Evolutionary conservation across 2,329 filamentous ascomycete genomes (phyloP), one percentile per base, ranked within the genome.

Genomic region (Diplodia seriata): DNA sequence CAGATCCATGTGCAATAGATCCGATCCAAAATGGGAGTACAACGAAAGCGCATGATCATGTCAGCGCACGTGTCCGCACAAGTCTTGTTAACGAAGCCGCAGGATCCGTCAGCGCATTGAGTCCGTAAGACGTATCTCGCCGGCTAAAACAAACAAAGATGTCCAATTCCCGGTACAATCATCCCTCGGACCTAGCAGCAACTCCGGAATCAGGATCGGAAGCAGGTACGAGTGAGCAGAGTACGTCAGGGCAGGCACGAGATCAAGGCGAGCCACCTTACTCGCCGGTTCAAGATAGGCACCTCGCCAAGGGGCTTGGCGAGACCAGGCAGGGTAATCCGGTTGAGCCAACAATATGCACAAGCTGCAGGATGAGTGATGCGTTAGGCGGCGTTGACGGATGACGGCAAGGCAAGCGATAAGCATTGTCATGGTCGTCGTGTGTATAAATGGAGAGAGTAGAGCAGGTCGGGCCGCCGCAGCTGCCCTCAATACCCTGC

Each of bases 351-450:
- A 18, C 29, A n/a, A n/a, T 18, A 9, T 47, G 59, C 47, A 63
- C 59, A 49, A 51, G 59, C 59, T 63, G 59, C 59, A 11, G 59
- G 59, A 31, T 50, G 57, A 62, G 50, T 50, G 57, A 47, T 61
- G 56, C 56, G 23, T 15, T 20, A 14, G 54, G 33, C n/a, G 15
- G 29, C 20, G 50, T 15, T 23, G 50, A 26, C 56, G 38, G 43
- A 59, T 36, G 55, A 51, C 36, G n/a, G 55, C 36, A 59, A 26
- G 23, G 55, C 15, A 14, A 29, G 29, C 31, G 53, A 29, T 29
- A 31, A 15, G 23, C 8, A 23, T 9, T 14, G 53, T 14, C n/a
- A 33, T 20, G 38, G 55, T 29, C 4, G 14, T 33, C 23, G 15
- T 20, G 18, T 26, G 40, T 62, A 62, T 62, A 62, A 62, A 62